Conservation (phyloP, 2,329 filamentous ascomycete species). For the Calonectria montana region DNA sequence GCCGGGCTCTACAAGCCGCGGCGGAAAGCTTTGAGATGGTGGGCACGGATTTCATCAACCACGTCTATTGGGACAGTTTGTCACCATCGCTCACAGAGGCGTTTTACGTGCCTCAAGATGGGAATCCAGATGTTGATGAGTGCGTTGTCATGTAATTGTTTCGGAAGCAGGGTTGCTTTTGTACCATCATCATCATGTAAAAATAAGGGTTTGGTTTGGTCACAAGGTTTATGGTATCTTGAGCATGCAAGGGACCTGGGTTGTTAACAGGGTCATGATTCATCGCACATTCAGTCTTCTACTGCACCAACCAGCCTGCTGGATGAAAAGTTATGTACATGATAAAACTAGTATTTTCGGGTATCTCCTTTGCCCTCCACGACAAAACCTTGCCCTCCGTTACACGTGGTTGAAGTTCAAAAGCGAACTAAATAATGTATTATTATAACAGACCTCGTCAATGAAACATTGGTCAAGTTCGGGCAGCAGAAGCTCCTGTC, state of each 20-base stretch:
- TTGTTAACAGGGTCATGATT: too few relatives aligned
- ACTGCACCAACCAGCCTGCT: too few relatives aligned
- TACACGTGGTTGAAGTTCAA: not conserved
- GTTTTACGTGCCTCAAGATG: not conserved
- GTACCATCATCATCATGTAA: too few relatives aligned
- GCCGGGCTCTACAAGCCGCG: conserved; percentile 17
- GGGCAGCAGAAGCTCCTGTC: not conserved
- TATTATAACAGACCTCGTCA: not conserved
- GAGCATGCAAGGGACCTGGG: too few relatives aligned
- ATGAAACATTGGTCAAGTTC: not conserved
- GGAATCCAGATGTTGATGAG: not conserved
- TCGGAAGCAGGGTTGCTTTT: too few relatives aligned
- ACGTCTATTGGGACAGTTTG: conserved; percentile 32
- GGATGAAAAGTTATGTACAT: too few relatives aligned
- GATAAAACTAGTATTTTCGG: too few relatives aligned
- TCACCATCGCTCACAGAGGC: not conserved
- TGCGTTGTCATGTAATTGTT: not conserved
- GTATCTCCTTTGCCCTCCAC: too few relatives aligned
- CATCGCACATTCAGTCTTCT: too few relatives aligned
- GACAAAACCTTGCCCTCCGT: not conserved
- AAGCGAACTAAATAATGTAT: not conserved
- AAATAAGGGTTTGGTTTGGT: too few relatives aligned
- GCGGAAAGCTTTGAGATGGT: conserved; percentile 4
- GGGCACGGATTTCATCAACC: conserved; percentile 14
- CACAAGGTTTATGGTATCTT: too few relatives aligned